Percentiles rank a stretch among this genome's conserved stretches.
Evolutionary conservation across 2,329 filamentous ascomycete genomes (phyloP).

Genomic region (Xylaria multiplex): DNA sequence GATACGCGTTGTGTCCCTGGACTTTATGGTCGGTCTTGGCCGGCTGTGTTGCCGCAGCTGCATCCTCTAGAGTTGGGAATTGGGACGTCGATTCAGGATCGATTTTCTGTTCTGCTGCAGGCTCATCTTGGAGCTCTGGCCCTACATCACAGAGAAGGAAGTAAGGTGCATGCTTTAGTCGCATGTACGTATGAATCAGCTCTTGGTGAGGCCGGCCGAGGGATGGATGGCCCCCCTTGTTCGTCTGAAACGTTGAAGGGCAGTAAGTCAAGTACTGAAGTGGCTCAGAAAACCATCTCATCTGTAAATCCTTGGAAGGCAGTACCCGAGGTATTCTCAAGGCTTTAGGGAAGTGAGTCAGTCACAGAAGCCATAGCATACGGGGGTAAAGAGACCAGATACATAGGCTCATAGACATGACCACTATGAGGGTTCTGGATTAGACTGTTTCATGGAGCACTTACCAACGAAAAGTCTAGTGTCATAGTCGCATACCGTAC

Average conservation of each 20-base stretch:
- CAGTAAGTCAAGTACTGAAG: conserved; percentile 69
- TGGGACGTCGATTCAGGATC: conserved; percentile 58
- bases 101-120: conserved; percentile 47
- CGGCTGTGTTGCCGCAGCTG: conserved; percentile 54
- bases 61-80: conserved; percentile 78
- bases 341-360: conserved; percentile 51
- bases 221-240: conserved; percentile 70
- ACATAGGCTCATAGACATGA: background rate
- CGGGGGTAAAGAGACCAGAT: background rate
- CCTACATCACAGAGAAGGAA: conserved; percentile 71
- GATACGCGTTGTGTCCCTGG: conserved; percentile 57
- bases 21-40: conserved; percentile 57
- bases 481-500: conserved; percentile 87
- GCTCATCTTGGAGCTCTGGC: conserved; percentile 54
- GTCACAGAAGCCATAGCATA: background rate
- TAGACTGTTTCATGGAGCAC: conserved; percentile 47
- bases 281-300: conserved; percentile 76
- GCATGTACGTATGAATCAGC: conserved; percentile 71
- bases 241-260: conserved; percentile 65
- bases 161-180: conserved; percentile 70
- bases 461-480: conserved; percentile 83
- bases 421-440: conserved; percentile 8
- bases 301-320: conserved; percentile 69
- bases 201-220: conserved; percentile 69
- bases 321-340: conserved; percentile 67